Base-by-base conservation (phyloP, 1,139 yeast species). In the Blastobotrys elegans region DNA sequence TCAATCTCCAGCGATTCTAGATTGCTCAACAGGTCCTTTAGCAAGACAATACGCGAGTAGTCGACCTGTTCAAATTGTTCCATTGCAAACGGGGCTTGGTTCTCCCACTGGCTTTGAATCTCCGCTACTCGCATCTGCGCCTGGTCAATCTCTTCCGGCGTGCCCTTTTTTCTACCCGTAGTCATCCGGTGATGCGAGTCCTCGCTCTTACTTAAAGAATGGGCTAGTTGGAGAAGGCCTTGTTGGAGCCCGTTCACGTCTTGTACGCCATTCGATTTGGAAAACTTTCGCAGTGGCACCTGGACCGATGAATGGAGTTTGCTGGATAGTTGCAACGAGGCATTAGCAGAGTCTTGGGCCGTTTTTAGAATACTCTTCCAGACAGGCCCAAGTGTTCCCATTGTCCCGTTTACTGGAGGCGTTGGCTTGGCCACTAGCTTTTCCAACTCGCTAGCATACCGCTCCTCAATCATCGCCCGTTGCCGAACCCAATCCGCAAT, bases 51-150 rank as follows among this genome's bases (percentile, higher is more conserved):
- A 61, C 95, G 82, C 52, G 72, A 71, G 50, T 72, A 75, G 63
- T 90, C 96, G 56, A 82, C 81, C 53, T 73, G 73, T 65, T 88
- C 95, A 64, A 89, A 82, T 57, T 79, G 79, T 57, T 83, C 85
- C 61, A 87, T 83, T 34, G 84, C 77, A 53, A 75, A 80, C 1
- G 96, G 94, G 0, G 95, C 92, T 62, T 82, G 82, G 50, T 77
- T 72, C 54, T 80, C 83, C 95, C 96, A 89, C 43, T 66, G 65
- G 35, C 58, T 54, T 21, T 62, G 55, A 16, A 47, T 49, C 41
- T 61, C 61, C 21, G 57, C 59, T 18, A 62, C 53, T 13, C 51
- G 42, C 18, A 50, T 47, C 43, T 59, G 59, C 4, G 63, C 60
- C 3, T 53, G 47, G 14, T 59, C 62, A 32, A 47, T 40, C 40